A percentile compares a stretch with the other conserved stretches of the same genome.
phyloP scores from a whole-genome alignment of 1,139 yeast species.

The Pichia sp. region DNA sequence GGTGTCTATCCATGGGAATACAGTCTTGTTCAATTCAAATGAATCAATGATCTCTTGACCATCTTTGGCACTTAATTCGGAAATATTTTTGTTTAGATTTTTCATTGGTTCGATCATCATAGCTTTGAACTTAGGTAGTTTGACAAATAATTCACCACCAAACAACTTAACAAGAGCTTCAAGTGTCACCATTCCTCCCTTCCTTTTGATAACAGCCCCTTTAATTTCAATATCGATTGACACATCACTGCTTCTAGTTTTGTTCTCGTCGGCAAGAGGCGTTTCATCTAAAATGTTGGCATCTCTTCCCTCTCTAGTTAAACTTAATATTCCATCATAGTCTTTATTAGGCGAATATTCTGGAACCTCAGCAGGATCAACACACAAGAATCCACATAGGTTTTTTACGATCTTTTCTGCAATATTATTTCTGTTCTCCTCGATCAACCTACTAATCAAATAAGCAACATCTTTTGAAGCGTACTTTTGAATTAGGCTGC shows the following conservation, averaged over 20 bases:
- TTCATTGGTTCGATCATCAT: constrained; percentile 66
- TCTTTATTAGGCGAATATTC: constrained; percentile 71
- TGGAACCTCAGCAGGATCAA: constrained; percentile 94
- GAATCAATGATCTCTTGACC: constrained; percentile 90
- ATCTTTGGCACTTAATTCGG: constrained; percentile 39
- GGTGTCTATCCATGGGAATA: constrained; percentile 58
- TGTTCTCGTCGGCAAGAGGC: neutral
- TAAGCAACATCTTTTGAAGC: constrained; percentile 67
- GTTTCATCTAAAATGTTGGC: constrained; percentile 52
- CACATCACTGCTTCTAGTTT: neutral
- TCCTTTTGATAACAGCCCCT: constrained; percentile 74
- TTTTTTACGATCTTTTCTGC: constrained; percentile 87
- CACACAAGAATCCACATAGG: constrained; percentile 88
- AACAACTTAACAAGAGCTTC: constrained; percentile 51
- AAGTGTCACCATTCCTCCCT: constrained; percentile 75
- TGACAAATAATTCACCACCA: constrained; percentile 49
- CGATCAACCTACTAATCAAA: constrained; percentile 55
- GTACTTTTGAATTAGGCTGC: constrained; percentile 59
- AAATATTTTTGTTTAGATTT: constrained; percentile 32
- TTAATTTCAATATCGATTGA: constrained; percentile 37
- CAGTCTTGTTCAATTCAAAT: constrained; percentile 72
- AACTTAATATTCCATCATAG: constrained; percentile 61
- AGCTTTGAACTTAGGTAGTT: constrained; percentile 64
- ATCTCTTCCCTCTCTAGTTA: constrained; percentile 76
- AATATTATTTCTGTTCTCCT: constrained; percentile 59